phyloP scores from a whole-genome alignment of 768 basidiomycete species.

The Tubosaeta brunneosetosa region DNA sequence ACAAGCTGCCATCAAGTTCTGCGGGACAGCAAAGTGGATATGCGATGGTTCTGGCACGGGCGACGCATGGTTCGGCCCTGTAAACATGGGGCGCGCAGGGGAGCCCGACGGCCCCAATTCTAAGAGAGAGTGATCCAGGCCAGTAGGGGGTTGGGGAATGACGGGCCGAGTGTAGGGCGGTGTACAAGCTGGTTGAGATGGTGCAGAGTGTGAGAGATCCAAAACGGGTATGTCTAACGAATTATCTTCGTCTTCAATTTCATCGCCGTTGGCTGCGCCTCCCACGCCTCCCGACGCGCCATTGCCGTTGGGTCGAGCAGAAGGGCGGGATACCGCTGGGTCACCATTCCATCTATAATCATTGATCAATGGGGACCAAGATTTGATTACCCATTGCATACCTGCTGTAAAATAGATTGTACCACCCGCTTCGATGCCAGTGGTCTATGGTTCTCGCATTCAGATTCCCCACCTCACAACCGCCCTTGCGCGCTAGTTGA shows the following conservation, averaged over 20 bases:
- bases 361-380: background rate
- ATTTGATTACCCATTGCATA: slow-evolving; percentile 22
- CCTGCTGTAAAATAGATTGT: slow-evolving; percentile 66
- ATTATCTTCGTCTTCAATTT: slow-evolving; percentile 49
- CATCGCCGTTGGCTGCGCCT: slow-evolving; percentile 37
- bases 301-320: slow-evolving; percentile 34
- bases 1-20: slow-evolving; percentile 52
- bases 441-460: slow-evolving; percentile 71
- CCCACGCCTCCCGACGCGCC: slow-evolving; percentile 25
- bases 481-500: slow-evolving; percentile 57
- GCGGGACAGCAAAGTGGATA: slow-evolving; percentile 49
- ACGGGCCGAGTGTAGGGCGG: slow-evolving; percentile 20
- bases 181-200: slow-evolving; percentile 24
- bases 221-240: slow-evolving; percentile 37
- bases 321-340: slow-evolving; percentile 52
- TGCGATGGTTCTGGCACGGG: slow-evolving; percentile 37
- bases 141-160: slow-evolving; percentile 9
- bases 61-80: slow-evolving; percentile 8
- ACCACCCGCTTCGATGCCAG: slow-evolving; percentile 78
- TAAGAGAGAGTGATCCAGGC: slow-evolving; percentile 13
- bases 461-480: slow-evolving; percentile 69
- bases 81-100: slow-evolving; percentile 10
- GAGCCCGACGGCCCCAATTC: slow-evolving; percentile 21
- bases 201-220: slow-evolving; percentile 26
- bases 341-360: slow-evolving; percentile 59